These are phyloP conservation scores for Penicillium odoratum DNA, from an alignment of 495 filamentous ascomycete genomes.

Conservation along the genomic window DNA sequence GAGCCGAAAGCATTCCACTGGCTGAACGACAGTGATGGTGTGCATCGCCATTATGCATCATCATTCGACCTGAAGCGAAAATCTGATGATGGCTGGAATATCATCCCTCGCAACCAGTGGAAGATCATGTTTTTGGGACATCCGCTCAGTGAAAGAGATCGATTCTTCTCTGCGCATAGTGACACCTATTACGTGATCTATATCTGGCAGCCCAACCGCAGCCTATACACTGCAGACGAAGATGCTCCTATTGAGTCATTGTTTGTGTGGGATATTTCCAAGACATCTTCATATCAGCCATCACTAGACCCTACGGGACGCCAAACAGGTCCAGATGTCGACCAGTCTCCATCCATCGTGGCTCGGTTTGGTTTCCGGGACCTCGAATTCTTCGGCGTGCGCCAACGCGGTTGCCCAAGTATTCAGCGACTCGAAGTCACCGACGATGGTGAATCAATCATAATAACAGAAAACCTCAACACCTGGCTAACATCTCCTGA, in stretches of 20 bases:
- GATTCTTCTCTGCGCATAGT: slow-evolving; percentile 66
- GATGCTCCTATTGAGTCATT: slow-evolving; percentile 62
- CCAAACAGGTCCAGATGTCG: slow-evolving; percentile 32
- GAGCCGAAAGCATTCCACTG: slow-evolving; percentile 57
- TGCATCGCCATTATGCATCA: slow-evolving; percentile 65
- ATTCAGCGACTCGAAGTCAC: slow-evolving; percentile 58
- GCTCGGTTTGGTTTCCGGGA: slow-evolving; percentile 55
- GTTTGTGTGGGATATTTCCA: slow-evolving; percentile 67
- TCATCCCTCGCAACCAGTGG: slow-evolving; percentile 65
- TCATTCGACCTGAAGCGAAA: slow-evolving; percentile 52
- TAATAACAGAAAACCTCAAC: slow-evolving; percentile 52
- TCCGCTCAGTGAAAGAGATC: slow-evolving; percentile 57
- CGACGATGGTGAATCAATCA: slow-evolving; percentile 37
- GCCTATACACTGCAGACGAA: slow-evolving; percentile 55
- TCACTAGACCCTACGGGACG: slow-evolving; percentile 53
- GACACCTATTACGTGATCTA: slow-evolving; percentile 65
- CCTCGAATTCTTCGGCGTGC: slow-evolving; percentile 57
- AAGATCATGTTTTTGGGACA: slow-evolving; percentile 65
- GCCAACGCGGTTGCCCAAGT: slow-evolving; percentile 54
- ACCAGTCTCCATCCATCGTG: slow-evolving; percentile 51
- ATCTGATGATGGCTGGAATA: slow-evolving; percentile 38
- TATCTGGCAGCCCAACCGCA: slow-evolving; percentile 64
- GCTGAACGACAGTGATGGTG: slow-evolving; percentile 56
- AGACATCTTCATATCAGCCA: slow-evolving; percentile 53
- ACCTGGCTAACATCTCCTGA: slow-evolving; percentile 41